Evolutionary conservation across 2,329 filamentous ascomycete genomes (phyloP).

Genomic region (Volutella citrinella): DNA sequence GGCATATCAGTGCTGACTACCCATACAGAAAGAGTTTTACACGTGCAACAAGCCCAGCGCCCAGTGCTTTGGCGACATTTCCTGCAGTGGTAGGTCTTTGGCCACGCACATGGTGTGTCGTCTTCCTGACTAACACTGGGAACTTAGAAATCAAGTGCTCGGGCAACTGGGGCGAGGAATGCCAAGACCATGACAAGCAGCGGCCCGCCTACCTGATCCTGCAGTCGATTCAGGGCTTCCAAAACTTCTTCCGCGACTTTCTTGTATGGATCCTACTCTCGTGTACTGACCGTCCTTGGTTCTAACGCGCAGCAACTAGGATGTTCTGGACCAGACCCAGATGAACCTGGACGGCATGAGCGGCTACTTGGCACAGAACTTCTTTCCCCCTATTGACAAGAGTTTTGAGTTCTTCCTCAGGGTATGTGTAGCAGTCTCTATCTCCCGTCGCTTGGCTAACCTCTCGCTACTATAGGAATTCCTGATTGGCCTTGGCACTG

Average conservation of each 20-base stretch:
- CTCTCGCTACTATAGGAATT: constrained; percentile 1
- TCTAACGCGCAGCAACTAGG: no score
- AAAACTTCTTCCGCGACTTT: constrained; percentile 2
- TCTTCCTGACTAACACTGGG: not conserved
- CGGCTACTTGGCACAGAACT: constrained; percentile 1
- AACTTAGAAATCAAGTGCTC: constrained; percentile 5
- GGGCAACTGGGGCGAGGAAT: constrained; percentile 3
- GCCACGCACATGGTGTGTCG: no score
- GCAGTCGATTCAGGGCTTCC: constrained; percentile 4
- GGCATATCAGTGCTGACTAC: no score
- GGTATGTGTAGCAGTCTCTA: no score
- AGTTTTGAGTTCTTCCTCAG: constrained; percentile 3
- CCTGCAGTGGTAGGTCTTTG: constrained; percentile 1
- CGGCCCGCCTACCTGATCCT: constrained; percentile 2
- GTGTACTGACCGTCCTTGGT: not conserved
- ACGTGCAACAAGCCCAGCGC: constrained; percentile 2
- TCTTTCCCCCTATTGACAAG: constrained; percentile 1
- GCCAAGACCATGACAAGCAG: constrained; percentile 1
- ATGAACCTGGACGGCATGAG: constrained; percentile 4
- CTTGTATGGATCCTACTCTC: not conserved
- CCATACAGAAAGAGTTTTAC: constrained; percentile 1
- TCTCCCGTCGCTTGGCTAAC: no score
- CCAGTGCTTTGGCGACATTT: constrained; percentile 2
- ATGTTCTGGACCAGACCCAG: constrained; percentile 3
- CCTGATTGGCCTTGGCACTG: constrained; percentile 1